Evolutionary conservation across 768 basidiomycete genomes (phyloP).

Genomic region (Hypholoma fasciculare): DNA sequence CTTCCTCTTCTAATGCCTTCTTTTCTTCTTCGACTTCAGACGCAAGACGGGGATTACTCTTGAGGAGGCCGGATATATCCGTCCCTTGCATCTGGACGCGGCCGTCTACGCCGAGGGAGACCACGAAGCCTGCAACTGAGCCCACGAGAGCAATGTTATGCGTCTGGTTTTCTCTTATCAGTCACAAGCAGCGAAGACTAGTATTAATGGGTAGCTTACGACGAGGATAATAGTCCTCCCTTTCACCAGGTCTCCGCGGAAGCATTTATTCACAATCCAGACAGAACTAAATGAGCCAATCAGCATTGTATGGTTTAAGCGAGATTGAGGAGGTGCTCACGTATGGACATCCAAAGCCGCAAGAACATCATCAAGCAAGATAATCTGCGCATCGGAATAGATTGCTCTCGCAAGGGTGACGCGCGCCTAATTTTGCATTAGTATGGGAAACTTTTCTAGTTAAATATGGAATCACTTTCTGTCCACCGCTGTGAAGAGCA

Average conservation of each 20-base stretch:
- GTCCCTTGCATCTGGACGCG: constrained; percentile 47
- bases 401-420: constrained; percentile 4
- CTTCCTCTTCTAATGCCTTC: constrained; percentile 24
- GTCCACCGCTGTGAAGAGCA: not conserved
- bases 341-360: constrained; percentile 7
- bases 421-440: not conserved
- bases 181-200: not conserved
- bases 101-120: constrained; percentile 53
- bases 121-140: constrained; percentile 52
- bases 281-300: constrained; percentile 52
- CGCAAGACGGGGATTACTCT: constrained; percentile 21
- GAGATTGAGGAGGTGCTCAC: not conserved
- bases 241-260: constrained; percentile 70
- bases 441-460: not conserved
- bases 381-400: not conserved
- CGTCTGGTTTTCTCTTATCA: constrained; percentile 24
- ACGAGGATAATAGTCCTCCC: constrained; percentile 83
- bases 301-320: not conserved
- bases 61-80: constrained; percentile 38
- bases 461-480: not conserved
- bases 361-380: constrained; percentile 4
- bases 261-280: constrained; percentile 74
- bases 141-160: constrained; percentile 48
- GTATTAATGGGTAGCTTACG: constrained; percentile 28
- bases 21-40: constrained; percentile 36